phyloP scores from a whole-genome alignment of 1,284 basidiomycete species.

The Apiotrichum sp. region DNA sequence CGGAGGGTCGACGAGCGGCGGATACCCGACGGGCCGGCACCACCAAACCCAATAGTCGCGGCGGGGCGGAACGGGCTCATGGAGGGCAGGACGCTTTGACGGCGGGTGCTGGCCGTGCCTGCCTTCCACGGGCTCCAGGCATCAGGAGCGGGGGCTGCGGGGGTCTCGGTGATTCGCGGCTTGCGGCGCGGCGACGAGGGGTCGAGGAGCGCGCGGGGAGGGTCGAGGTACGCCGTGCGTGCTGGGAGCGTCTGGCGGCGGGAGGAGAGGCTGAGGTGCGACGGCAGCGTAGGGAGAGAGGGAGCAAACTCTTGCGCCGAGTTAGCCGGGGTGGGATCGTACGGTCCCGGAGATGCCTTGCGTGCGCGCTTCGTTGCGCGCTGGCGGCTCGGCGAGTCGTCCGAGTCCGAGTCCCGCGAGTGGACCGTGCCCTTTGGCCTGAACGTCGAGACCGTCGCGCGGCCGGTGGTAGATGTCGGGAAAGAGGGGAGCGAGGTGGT shows the following conservation, averaged over 20 bases:
- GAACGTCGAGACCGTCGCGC: too few relatives aligned
- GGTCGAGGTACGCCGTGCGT: conserved; percentile 34
- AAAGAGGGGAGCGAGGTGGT: too few relatives aligned
- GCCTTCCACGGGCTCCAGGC: conserved; percentile 38
- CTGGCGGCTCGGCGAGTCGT: conserved; percentile 24
- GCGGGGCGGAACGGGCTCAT: conserved; percentile 30
- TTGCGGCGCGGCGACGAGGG: conserved; percentile 17
- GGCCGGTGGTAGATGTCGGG: not conserved
- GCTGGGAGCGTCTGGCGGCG: conserved; percentile 4
- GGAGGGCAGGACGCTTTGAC: conserved; percentile 17
- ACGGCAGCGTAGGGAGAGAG: conserved; percentile 28
- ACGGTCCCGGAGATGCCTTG: conserved; percentile 14
- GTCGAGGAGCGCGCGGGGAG: conserved; percentile 23
- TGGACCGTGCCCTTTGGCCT: not conserved
- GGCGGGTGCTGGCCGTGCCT: conserved; percentile 6
- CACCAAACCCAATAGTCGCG: conserved; percentile 9
- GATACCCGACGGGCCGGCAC: conserved; percentile 13
- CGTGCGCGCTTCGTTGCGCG: conserved; percentile 24
- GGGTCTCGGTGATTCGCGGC: not conserved
- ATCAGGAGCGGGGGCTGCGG: not conserved
- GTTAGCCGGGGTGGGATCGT: conserved; percentile 13
- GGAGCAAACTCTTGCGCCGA: conserved; percentile 26
- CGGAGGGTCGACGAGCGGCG: conserved; percentile 29
- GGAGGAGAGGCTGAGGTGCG: conserved; percentile 21
- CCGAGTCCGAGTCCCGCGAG: conserved; percentile 25